Evolutionary conservation across 176 grass and related monocot species (phyloP).

Genomic region (Melocanna baccifera): DNA sequence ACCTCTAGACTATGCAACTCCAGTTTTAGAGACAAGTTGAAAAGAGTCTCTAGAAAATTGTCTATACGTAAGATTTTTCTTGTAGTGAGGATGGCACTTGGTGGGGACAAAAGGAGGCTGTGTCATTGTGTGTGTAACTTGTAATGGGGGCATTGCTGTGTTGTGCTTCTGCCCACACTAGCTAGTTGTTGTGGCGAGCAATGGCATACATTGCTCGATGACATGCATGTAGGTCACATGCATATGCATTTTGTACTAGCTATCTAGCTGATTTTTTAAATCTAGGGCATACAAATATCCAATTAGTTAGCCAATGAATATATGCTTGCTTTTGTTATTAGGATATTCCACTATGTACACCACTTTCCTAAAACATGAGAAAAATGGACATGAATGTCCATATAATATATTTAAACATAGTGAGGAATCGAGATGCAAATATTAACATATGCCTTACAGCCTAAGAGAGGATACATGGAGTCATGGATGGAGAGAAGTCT

Average conservation of each 20-base stretch:
- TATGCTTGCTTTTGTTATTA: not conserved
- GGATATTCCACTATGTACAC: not conserved
- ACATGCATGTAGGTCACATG: slow-evolving; percentile 25
- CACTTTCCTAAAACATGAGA: not conserved
- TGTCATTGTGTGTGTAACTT: slow-evolving; percentile 22
- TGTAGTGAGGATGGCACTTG: not conserved
- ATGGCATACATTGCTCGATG: slow-evolving; percentile 16
- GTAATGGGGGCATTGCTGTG: slow-evolving; percentile 20
- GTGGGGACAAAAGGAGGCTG: slow-evolving; percentile 47
- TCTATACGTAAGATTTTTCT: too few species aligned
- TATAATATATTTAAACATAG: not conserved
- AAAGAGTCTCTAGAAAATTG: too few species aligned
- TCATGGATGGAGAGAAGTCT: not conserved
- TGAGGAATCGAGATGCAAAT: not conserved
- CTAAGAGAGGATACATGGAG: not conserved
- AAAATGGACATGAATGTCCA: not conserved
- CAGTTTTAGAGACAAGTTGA: too few species aligned
- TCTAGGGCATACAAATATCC: too few species aligned
- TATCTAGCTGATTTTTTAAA: not conserved
- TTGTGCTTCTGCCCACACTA: slow-evolving; percentile 46
- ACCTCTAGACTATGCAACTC: too few species aligned
- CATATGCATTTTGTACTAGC: not conserved
- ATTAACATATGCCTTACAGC: not conserved
- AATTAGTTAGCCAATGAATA: not conserved
- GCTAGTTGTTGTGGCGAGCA: slow-evolving; percentile 39